Evolutionary conservation across 768 basidiomycete species (phyloP).

Genomic region (Trametes maxima): DNA sequence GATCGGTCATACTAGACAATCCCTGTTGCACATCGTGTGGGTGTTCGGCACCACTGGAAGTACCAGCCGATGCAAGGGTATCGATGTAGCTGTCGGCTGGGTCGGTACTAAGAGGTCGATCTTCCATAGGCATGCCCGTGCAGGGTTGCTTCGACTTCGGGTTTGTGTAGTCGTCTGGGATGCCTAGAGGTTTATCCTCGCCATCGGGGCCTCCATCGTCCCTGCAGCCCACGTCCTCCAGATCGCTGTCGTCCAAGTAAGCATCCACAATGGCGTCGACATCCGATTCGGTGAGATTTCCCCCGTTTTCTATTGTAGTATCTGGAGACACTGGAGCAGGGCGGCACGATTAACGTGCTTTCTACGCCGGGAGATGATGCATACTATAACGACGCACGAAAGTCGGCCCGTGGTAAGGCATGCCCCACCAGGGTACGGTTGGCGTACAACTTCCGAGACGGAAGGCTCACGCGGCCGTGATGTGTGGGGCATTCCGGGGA

Average conservation of each 20-base stretch:
- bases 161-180: background rate
- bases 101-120: no score
- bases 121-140: no score
- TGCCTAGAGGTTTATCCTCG: background rate
- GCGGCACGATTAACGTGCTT: background rate
- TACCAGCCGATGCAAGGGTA: no score
- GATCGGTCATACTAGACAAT: background rate
- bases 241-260: conserved; percentile 26
- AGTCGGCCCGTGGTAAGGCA: background rate
- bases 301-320: background rate
- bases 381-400: background rate
- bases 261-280: background rate
- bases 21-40: background rate
- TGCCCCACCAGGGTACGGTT: background rate
- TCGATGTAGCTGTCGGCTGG: no score
- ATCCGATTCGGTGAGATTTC: no score
- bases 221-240: conserved; percentile 15
- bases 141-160: no score
- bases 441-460: background rate
- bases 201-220: background rate
- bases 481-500: background rate
- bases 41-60: no score
- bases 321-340: background rate
- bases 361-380: background rate
- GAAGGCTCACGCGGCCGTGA: background rate